Base-by-base conservation (phyloP, 768 basidiomycete species). In the Hericium erinaceus region DNA sequence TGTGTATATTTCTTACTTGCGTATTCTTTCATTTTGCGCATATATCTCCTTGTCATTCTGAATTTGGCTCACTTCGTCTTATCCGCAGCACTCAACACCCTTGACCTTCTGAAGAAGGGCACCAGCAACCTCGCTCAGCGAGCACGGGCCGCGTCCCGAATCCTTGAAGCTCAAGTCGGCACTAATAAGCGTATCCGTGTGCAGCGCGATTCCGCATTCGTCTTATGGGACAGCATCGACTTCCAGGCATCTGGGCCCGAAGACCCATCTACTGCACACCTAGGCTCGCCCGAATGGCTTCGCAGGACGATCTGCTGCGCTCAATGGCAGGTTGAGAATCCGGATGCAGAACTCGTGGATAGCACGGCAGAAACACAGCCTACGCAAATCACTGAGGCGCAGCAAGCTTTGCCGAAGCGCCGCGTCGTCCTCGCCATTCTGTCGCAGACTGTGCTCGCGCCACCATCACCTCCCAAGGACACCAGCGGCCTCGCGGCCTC, bases 41-140 rank as follows among this genome's bases (percentile, higher is more conserved):
- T 22, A 22, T 2, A 22, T 22, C 22, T 22, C 2, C 22, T 22
- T 22, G 22, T 22, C 2, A 22, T 22, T 22, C 22, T 22, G 22
- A 22, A 1, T 22, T 22, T 22, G 22, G 22, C 22, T 24, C 49
- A 52, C 37, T 52, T 52, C 18, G 24, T 48, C 50, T 53, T 28
- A 48, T 49, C 50, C 48, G 26, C 68, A 95, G 93, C 88, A 9
- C 78, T 97, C 26, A 95, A 93, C 65, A 95, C 93, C 0, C 79
- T 97, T 2, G 94, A 97, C 67, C 74, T 95, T 2, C 80, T 95
- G 66, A 97, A 97, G 80, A 97, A 95, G 68, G 93, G 93, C 1
- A 83, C 85, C 0, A 87, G 78, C 26, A 72, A 81, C 0, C 77
- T 92, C 11, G 91, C 93, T 0, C 82, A 89, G 66, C 83, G 85